Conservation (phyloP, 768 basidiomycete species). For the Chalciporus piperatus region DNA sequence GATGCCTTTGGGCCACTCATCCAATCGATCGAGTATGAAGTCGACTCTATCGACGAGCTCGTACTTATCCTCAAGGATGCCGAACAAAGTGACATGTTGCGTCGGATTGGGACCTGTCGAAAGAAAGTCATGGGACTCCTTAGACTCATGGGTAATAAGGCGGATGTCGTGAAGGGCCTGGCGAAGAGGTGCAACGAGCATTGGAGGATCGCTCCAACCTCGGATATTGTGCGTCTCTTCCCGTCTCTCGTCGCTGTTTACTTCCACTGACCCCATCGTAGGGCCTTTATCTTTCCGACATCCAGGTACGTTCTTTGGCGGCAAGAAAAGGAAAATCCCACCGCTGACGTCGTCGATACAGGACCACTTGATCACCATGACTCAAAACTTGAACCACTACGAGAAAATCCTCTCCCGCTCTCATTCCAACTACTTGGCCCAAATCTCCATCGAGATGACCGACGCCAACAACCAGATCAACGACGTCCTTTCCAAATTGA, state of each 20-base stretch:
- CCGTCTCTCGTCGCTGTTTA: neutral
- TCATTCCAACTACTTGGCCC: constrained; percentile 98
- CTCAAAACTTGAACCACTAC: constrained; percentile 98
- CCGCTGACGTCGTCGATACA: constrained; percentile 22
- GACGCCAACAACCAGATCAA: constrained; percentile 99
- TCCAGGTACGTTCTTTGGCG: constrained; percentile 54
- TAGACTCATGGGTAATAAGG: constrained; percentile 98
- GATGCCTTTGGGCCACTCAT: constrained; percentile 99
- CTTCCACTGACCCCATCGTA: constrained; percentile 28
- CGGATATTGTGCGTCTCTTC: constrained; percentile 73
- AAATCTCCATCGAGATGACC: constrained; percentile 99
- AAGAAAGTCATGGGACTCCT: constrained; percentile 99
- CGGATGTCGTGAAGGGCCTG: constrained; percentile 97
- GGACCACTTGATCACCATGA: constrained; percentile 99
- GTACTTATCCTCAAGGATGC: constrained; percentile 84
- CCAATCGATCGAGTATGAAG: constrained; percentile 98
- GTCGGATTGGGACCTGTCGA: constrained; percentile 94
- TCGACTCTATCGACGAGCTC: constrained; percentile 97
- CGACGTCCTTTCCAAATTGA: constrained; percentile 95
- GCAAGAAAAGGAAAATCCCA: neutral
- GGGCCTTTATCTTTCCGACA: constrained; percentile 95
- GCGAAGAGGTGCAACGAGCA: constrained; percentile 99
- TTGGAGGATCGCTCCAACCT: constrained; percentile 97
- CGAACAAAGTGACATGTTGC: constrained; percentile 91
- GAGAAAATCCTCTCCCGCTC: constrained; percentile 99